Evolutionary conservation across 129 eudicot species (phyloP), one percentile per base, ranked within the genome.

Genomic region (Saposhnikovia divaricata): DNA sequence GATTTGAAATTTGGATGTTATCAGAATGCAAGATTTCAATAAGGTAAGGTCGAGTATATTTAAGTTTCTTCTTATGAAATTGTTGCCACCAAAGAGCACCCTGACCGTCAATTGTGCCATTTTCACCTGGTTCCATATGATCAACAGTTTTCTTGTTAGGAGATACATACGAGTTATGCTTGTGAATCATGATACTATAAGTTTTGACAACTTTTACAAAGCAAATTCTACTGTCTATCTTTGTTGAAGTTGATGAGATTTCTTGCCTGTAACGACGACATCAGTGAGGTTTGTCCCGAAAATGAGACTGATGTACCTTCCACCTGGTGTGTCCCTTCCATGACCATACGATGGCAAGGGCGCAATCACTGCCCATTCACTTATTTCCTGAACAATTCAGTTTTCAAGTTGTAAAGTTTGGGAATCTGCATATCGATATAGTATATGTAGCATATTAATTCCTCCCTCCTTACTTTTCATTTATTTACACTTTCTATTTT

Each of bases 71-170:
- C 80, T 84, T 89, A 72, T 88, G 91, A 53, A 90, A 91, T 44
- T 90, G 86, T 78, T 91, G 88, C 98, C 98, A 94, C 98, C 98
- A 94, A 4, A 89, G 82, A 1, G 79, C 87, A 71, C 98, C 98
- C 77, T 94, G 98, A 12, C 98, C 97, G 76, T 94, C 93, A 43
- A 94, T 91, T 27, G 98, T 94, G 25, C 97, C 98, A 85, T 94
- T 94, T 9, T 85, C 91, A 74, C 97, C 97, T 91, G 80, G 34
- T n/a, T 23, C 9, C 5, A 61, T 1, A 61, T n/a, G 34, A 61
- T 25, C 34, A 61, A n/a, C 69, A 61, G 34, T 9, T 61, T 61
- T 61, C 37, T n/a, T 31, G 43, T 42, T 72, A 72, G 15, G 47
- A 15, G 31, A 39, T 42, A 40, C 23, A 40, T 39, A 9, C 4